Evolutionary conservation across 2,329 filamentous ascomycete species (phyloP).

Genomic region (Geosmithia flava): DNA sequence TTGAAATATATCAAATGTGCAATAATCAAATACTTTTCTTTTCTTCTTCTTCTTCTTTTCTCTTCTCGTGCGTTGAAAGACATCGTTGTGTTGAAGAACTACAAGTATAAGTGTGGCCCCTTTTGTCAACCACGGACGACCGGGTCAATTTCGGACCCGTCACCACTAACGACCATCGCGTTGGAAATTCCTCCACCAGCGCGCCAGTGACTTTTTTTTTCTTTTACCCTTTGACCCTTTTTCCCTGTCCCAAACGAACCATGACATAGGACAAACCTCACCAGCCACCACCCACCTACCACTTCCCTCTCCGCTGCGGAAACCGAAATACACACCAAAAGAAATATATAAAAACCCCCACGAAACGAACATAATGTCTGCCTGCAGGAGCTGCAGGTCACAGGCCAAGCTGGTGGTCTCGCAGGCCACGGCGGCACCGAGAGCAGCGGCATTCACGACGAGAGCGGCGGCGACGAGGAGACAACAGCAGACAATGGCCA

Average conservation of each 20-base stretch:
- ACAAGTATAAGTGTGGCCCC: background rate
- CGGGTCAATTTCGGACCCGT: background rate
- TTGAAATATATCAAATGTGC: no score
- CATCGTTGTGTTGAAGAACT: background rate
- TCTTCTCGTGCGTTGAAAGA: no score
- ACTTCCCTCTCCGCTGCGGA: no score
- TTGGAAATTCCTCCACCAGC: background rate
- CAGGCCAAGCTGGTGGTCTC: conserved; percentile 26
- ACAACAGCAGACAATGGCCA: background rate
- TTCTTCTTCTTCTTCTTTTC: no score
- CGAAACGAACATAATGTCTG: conserved; percentile 19
- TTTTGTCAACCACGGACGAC: background rate
- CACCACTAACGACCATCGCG: background rate
- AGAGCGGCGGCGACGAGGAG: background rate
- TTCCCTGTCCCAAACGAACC: background rate
- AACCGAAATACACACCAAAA: conserved; percentile 2
- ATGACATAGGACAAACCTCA: background rate
- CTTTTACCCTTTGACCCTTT: background rate
- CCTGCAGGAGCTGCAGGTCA: conserved; percentile 34
- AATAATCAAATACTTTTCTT: no score
- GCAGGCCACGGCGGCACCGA: conserved; percentile 10
- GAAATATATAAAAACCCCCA: background rate
- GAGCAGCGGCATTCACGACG: background rate
- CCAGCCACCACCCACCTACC: no score
- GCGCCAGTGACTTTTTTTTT: background rate